A percentile compares a stretch with the other conserved stretches of the same genome.
phyloP scores from a whole-genome alignment of 495 filamentous ascomycete genomes.

The Aspergillus ostianus region DNA sequence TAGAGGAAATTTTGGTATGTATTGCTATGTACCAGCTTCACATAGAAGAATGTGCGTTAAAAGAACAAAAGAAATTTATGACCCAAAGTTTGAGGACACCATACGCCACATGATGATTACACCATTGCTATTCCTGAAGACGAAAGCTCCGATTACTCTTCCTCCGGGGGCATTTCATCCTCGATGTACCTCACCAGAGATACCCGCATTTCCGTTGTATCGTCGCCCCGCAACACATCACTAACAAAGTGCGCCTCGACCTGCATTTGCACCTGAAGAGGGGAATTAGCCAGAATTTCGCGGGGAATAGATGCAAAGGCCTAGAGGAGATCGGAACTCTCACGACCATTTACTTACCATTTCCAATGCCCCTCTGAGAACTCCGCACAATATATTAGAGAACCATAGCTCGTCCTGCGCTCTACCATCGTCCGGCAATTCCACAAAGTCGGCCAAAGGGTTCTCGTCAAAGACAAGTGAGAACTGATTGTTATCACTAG shows the following conservation, averaged over 20 bases:
- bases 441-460: constrained; percentile 94
- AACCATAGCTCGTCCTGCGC: constrained; percentile 98
- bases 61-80: constrained; percentile 4
- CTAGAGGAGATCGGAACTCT: background rate
- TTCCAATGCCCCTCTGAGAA: constrained; percentile 85
- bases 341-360: constrained; percentile 61
- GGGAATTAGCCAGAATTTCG: constrained; percentile 20
- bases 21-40: background rate
- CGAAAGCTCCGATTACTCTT: constrained; percentile 59
- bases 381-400: constrained; percentile 93
- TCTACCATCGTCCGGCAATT: constrained; percentile 91
- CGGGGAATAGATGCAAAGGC: constrained; percentile 11
- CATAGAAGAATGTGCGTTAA: background rate
- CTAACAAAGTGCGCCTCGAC: constrained; percentile 96
- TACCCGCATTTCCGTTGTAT: constrained; percentile 96
- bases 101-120: constrained; percentile 16
- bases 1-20: background rate
- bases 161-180: constrained; percentile 94
- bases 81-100: constrained; percentile 22
- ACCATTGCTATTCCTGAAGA: background rate
- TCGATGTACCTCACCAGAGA: constrained; percentile 92
- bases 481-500: constrained; percentile 92
- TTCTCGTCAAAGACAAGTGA: constrained; percentile 96
- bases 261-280: constrained; percentile 87
- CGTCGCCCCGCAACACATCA: constrained; percentile 88